Evolutionary conservation across 202 grass and related monocot species (phyloP).

Genomic region (Schoenoplectus tabernaemontani): DNA sequence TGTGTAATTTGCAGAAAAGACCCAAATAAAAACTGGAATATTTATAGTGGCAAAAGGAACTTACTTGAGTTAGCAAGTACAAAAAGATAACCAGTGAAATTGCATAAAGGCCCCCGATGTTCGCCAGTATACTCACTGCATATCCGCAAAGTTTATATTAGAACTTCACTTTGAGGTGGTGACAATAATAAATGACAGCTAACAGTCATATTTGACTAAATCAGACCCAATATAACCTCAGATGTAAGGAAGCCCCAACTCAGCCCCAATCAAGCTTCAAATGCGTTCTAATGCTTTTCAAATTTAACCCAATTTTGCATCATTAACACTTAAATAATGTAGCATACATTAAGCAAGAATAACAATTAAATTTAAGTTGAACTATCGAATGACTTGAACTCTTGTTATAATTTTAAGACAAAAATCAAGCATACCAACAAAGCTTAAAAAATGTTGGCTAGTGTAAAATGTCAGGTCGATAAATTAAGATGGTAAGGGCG

Average conservation of each 20-base stretch:
- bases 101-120: constrained; percentile 85
- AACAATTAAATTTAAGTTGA: background rate
- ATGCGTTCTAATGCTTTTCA: background rate
- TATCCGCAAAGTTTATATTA: constrained; percentile 20
- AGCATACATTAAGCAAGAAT: background rate
- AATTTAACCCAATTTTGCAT: background rate
- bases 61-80: constrained; percentile 80
- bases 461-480: background rate
- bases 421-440: background rate
- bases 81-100: constrained; percentile 72
- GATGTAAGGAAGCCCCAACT: background rate
- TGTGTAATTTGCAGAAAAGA: background rate
- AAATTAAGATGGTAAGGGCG: background rate
- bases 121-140: constrained; percentile 89
- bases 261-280: background rate
- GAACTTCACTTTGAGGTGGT: constrained; percentile 10
- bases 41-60: constrained; percentile 11
- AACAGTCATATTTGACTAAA: background rate
- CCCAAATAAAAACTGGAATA: background rate
- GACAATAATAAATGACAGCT: background rate
- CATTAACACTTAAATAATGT: background rate
- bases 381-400: background rate
- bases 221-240: background rate
- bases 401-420: background rate
- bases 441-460: background rate